Percentiles rank a stretch among this genome's conserved stretches.
phyloP scores from a whole-genome alignment of 2,329 filamentous ascomycete species.

The Leptographium lundbergii region DNA sequence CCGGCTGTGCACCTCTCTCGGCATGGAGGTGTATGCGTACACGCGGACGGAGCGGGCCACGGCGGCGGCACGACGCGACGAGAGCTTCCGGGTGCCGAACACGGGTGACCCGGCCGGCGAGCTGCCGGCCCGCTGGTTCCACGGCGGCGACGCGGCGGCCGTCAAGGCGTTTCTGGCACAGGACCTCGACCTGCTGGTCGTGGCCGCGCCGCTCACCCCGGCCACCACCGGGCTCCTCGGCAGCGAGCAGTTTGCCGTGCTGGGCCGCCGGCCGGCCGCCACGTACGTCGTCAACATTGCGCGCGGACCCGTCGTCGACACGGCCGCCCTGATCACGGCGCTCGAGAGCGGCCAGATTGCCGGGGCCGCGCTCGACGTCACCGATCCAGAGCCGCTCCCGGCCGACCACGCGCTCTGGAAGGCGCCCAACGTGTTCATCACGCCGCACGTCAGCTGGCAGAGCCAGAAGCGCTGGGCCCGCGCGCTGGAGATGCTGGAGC shows the following conservation, averaged over 20 bases:
- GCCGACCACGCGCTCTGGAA: constrained; percentile 47
- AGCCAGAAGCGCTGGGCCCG: constrained; percentile 2
- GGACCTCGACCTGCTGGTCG: constrained; percentile 28
- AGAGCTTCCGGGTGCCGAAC: constrained; percentile 50
- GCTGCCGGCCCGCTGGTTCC: constrained; percentile 29
- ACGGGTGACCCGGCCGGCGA: constrained; percentile 34
- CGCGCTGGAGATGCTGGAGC: constrained; percentile 4
- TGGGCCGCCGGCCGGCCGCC: constrained; percentile 5
- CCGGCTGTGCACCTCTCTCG: constrained; percentile 41
- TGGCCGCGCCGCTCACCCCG: constrained; percentile 27
- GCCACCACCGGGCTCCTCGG: constrained; percentile 28
- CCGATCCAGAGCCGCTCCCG: constrained; percentile 54
- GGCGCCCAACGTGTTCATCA: constrained; percentile 43
- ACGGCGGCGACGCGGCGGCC: constrained; percentile 19
- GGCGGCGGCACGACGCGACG: constrained; percentile 43
- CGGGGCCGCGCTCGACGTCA: constrained; percentile 55
- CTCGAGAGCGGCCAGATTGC: constrained; percentile 21
- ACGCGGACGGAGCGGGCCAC: constrained; percentile 42
- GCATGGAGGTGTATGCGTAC: constrained; percentile 56
- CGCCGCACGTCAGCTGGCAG: constrained; percentile 16
- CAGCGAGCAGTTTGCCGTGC: constrained; percentile 17
- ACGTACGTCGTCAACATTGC: constrained; percentile 50
- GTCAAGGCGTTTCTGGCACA: constrained; percentile 27
- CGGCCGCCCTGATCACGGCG: constrained; percentile 36
- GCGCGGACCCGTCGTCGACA: constrained; percentile 25